Evolutionary conservation across 176 grass and related monocot genomes (phyloP).

Genomic region (Musa itinerans): DNA sequence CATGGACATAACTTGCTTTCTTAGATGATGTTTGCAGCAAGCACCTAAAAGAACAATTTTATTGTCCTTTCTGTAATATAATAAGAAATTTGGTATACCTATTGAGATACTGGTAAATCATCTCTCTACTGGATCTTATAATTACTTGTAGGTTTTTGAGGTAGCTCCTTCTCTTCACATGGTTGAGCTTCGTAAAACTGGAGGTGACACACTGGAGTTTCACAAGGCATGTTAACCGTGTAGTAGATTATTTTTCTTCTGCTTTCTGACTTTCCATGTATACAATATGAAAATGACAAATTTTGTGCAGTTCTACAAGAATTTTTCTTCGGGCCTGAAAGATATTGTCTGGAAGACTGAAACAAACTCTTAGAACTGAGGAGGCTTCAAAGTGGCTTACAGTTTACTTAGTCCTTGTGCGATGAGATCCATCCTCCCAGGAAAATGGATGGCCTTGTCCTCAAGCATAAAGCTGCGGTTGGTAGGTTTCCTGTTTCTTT

Average conservation of each 20-base stretch:
- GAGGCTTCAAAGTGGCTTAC: background rate
- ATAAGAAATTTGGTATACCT: too few species aligned
- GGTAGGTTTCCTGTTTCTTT: background rate
- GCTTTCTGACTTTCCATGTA: background rate
- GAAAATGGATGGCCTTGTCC: background rate
- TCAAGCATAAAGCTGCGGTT: background rate
- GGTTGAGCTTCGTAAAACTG: slow-evolving; percentile 96
- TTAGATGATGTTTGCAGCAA: too few species aligned
- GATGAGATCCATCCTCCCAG: background rate
- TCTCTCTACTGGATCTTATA: background rate
- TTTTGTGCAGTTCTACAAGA: slow-evolving; percentile 80
- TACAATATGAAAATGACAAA: background rate
- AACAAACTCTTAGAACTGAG: slow-evolving; percentile 6
- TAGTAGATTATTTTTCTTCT: background rate
- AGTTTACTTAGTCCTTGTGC: background rate
- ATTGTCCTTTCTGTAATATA: too few species aligned
- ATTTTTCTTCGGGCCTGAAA: slow-evolving; percentile 68
- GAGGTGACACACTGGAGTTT: slow-evolving; percentile 95
- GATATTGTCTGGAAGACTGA: slow-evolving; percentile 94
- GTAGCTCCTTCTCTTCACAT: slow-evolving; percentile 92
- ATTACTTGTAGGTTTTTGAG: slow-evolving; percentile 70
- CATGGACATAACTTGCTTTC: too few species aligned
- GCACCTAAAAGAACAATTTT: too few species aligned
- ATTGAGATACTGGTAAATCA: background rate
- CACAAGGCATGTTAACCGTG: slow-evolving; percentile 47